phyloP scores from a whole-genome alignment of 495 filamentous ascomycete species.

The Massariosphaeria phaeospora region DNA sequence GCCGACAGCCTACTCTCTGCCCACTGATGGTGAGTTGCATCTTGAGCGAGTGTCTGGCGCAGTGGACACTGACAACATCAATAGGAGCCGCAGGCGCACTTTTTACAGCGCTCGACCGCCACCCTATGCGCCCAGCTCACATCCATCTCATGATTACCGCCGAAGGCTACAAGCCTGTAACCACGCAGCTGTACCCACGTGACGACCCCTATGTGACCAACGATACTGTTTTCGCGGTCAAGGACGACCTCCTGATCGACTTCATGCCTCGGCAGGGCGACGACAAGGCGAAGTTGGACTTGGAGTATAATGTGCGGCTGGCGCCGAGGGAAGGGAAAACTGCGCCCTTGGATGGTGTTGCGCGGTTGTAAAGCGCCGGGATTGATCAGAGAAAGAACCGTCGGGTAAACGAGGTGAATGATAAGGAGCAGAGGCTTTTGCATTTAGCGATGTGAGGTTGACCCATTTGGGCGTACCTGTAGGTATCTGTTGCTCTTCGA shows the following conservation, averaged over 20 bases:
- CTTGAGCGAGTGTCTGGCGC: not conserved
- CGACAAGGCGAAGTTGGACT: slow-evolving; percentile 39
- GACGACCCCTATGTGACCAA: slow-evolving; percentile 57
- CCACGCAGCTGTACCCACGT: slow-evolving; percentile 61
- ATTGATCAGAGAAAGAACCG: too few relatives aligned
- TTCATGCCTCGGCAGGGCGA: slow-evolving; percentile 51
- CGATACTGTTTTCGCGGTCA: slow-evolving; percentile 64
- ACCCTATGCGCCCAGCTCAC: slow-evolving; percentile 43
- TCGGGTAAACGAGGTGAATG: too few relatives aligned
- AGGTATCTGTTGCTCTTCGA: too few relatives aligned
- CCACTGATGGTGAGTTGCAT: slow-evolving; percentile 52
- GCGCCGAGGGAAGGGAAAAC: slow-evolving; percentile 34
- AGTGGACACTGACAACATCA: not conserved
- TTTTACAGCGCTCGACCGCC: slow-evolving; percentile 66
- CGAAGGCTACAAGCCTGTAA: slow-evolving; percentile 47
- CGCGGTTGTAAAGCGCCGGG: slow-evolving; percentile 29
- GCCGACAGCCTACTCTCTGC: slow-evolving; percentile 74
- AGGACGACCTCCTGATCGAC: slow-evolving; percentile 60
- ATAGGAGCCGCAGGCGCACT: slow-evolving; percentile 60
- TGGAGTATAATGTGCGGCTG: slow-evolving; percentile 37
- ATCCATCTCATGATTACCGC: slow-evolving; percentile 44
- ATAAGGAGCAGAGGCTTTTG: not conserved
- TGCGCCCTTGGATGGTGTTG: slow-evolving; percentile 25
- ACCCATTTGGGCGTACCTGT: too few relatives aligned
- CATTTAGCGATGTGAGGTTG: too few relatives aligned